phyloP scores from a whole-genome alignment of 306 rosid genomes.

The Trifolium dubium region DNA sequence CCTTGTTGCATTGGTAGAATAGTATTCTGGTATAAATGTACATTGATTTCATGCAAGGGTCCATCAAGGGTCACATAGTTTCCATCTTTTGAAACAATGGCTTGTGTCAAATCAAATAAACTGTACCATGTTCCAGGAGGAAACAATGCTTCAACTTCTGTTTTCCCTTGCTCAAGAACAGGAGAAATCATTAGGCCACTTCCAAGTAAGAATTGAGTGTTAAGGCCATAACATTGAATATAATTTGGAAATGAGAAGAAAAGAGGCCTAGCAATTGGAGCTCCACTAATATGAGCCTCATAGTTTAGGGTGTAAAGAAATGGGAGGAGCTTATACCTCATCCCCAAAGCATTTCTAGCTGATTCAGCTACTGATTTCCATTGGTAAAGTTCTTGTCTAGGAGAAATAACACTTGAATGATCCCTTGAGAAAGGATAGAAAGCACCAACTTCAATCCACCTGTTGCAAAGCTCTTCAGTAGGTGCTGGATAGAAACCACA shows the following conservation, averaged over 20 bases:
- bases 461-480: constrained; percentile 91
- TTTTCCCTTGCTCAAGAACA: constrained; percentile 73
- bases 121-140: constrained; percentile 90
- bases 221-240: constrained; percentile 62
- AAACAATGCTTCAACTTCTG: constrained; percentile 72
- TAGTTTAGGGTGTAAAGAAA: constrained; percentile 80
- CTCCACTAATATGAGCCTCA: constrained; percentile 75
- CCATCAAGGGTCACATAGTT: constrained; percentile 73
- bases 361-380: constrained; percentile 88
- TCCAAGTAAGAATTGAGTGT: constrained; percentile 84
- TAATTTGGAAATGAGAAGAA: constrained; percentile 86
- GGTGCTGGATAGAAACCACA: constrained; percentile 91
- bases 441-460: constrained; percentile 97
- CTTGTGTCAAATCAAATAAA: constrained; percentile 65
- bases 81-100: constrained; percentile 57
- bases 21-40: constrained; percentile 79
- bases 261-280: constrained; percentile 92
- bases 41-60: constrained; percentile 80
- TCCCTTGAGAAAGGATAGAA: constrained; percentile 97
- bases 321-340: constrained; percentile 88
- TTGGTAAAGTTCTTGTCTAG: constrained; percentile 93
- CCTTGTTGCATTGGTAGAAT: constrained; percentile 92
- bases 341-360: constrained; percentile 85
- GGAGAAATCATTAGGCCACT: constrained; percentile 77
- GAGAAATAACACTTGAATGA: constrained; percentile 80